These are phyloP conservation scores for Zymoseptoria passerinii DNA, from an alignment of 2,329 filamentous ascomycete genomes.

Conservation along the genomic window DNA sequence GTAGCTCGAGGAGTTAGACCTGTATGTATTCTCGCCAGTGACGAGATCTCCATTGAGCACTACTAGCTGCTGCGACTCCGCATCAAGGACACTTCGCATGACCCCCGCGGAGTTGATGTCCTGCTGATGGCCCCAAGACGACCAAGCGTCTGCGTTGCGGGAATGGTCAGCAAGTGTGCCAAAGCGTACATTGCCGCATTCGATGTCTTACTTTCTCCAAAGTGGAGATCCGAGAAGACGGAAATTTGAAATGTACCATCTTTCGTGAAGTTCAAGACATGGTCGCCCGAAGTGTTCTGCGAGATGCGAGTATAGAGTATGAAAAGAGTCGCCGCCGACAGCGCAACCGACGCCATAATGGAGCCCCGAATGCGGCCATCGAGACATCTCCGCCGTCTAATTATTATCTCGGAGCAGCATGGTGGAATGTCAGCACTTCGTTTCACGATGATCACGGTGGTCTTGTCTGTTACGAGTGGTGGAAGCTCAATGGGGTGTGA, in stretches of 20 bases:
- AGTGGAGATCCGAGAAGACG: slow-evolving; percentile 63
- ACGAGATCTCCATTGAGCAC: slow-evolving; percentile 66
- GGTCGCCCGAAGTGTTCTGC: neutral
- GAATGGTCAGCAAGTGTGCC: slow-evolving; percentile 32
- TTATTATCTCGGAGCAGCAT: too few relatives aligned
- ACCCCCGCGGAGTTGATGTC: slow-evolving; percentile 51
- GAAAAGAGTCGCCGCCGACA: neutral
- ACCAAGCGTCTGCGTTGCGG: slow-evolving; percentile 17
- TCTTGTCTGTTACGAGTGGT: too few relatives aligned
- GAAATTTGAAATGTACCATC: slow-evolving; percentile 42
- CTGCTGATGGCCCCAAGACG: slow-evolving; percentile 38
- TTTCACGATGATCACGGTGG: too few relatives aligned
- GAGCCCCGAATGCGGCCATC: neutral
- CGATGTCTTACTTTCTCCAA: slow-evolving; percentile 48
- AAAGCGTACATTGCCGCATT: slow-evolving; percentile 27
- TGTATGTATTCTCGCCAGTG: slow-evolving; percentile 55
- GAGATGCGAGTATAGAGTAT: neutral
- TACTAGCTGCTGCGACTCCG: slow-evolving; percentile 51
- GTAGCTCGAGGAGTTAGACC: slow-evolving; percentile 49
- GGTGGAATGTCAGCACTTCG: too few relatives aligned
- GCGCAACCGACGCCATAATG: neutral
- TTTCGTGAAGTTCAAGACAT: slow-evolving; percentile 20
- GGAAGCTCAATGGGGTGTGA: too few relatives aligned
- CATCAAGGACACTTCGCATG: slow-evolving; percentile 50
- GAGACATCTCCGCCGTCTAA: neutral